Percentiles rank a stretch among this genome's conserved stretches.
These are phyloP conservation scores for Elsinoe australis DNA, from an alignment of 2,329 filamentous ascomycete genomes.

Conservation along the genomic window DNA sequence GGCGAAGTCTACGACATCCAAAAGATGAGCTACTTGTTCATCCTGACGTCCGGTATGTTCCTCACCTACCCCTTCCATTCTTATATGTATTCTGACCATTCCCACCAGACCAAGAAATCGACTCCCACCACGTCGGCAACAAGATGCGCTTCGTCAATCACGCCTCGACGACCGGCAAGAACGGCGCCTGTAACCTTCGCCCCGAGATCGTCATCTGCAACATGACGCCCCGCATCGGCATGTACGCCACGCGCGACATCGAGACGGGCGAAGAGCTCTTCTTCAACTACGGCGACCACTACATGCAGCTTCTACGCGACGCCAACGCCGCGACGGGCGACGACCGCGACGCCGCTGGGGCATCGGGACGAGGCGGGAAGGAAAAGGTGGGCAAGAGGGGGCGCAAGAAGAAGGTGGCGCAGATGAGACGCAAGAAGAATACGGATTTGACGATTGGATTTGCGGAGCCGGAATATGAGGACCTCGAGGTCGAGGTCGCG, in stretches of 20 bases:
- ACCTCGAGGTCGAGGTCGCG: neutral
- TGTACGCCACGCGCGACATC: conserved; percentile 61
- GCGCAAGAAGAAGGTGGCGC: conserved; percentile 1
- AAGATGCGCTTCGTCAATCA: conserved; percentile 81
- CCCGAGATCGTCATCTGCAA: conserved; percentile 65
- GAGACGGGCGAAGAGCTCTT: conserved; percentile 67
- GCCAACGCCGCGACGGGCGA: conserved; percentile 16
- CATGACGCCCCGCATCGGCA: conserved; percentile 64
- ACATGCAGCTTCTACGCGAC: conserved; percentile 15
- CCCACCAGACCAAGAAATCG: conserved; percentile 46
- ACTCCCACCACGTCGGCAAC: conserved; percentile 70
- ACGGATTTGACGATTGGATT: neutral
- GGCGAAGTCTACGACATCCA: conserved; percentile 57
- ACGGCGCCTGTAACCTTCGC: conserved; percentile 52
- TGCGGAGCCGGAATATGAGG: conserved; percentile 15
- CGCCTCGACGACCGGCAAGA: conserved; percentile 39
- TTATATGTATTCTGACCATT: neutral
- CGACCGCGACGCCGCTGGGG: conserved; percentile 12
- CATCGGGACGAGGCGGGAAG: neutral
- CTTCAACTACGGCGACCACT: conserved; percentile 61
- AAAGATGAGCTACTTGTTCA: conserved; percentile 56
- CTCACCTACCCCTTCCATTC: neutral
- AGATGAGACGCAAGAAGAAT: neutral
- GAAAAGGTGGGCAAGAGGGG: neutral
- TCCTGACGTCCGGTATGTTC: conserved; percentile 41